Base-by-base conservation (phyloP, 2,329 filamentous ascomycete species). In the Fusarium buharicum region DNA sequence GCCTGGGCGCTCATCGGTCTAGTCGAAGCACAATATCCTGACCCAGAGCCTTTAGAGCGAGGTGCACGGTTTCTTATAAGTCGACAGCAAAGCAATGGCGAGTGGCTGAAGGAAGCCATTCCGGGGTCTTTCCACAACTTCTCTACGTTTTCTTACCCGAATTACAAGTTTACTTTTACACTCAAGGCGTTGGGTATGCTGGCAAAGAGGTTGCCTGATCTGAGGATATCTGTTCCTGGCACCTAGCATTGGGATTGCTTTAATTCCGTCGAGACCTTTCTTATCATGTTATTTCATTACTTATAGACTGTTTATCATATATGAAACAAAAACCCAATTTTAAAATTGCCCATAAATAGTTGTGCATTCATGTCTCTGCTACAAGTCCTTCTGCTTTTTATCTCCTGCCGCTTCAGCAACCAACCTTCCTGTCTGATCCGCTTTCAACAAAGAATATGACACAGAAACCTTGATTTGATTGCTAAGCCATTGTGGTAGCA, bases 61-160 rank as follows among this genome's bases (percentile, higher is more conserved):
- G 94, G 90, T 3, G 81, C 96, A 70, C 85, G 82, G 72, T 80
- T 98, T 67, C 84, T 98, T 55, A 93, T 97, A 87, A 78, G 82
- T 17, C 84, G 93, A 49, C 94, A 98, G 79, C 88, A 92, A 75
- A 72, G 80, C 2, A 96, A 96, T 72, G 95, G 95, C 12, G 93
- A 97, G 79, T 98, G 93, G 94, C 74, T 90, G 65, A 92, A 96
- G 73, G 93, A 97, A 76, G 89, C 90, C 0, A 97, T 98, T 68
- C 93, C 98, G 74, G 94, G 94, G 2, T 94, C 97, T 13, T 98
- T 98, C 79, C 97, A 98, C 78, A 96, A 96, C 80, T 94, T 88
- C 73, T 97, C 93, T 82, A 97, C 97, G 90, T 98, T 97, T 67
- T 94, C 92, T 1, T 98, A 98, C 73, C 93, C 93, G 39, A 98